These are phyloP conservation scores for Symbiodinium natans DNA, from an alignment of 73 alveolate species.

Conservation along the genomic window DNA sequence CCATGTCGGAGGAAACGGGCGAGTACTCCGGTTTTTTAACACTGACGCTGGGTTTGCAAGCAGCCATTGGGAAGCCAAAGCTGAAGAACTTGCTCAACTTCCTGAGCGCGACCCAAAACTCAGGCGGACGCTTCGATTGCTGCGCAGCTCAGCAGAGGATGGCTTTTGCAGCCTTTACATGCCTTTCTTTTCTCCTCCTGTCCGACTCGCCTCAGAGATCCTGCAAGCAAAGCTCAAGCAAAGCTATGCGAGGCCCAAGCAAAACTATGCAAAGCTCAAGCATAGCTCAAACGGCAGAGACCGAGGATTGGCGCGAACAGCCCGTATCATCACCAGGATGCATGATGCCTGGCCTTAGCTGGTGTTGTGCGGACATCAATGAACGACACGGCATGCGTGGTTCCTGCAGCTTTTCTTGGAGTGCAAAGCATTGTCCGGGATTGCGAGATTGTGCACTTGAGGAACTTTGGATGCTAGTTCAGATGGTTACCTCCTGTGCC, in stretches of 20 bases:
- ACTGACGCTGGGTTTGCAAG: neutral
- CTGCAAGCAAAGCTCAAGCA: too few relatives aligned
- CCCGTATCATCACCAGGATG: conserved; percentile 1
- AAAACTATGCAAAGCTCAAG: neutral
- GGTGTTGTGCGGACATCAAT: too few relatives aligned
- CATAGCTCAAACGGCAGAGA: neutral
- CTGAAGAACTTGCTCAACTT: too few relatives aligned
- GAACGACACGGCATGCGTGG: too few relatives aligned
- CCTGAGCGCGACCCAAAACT: too few relatives aligned
- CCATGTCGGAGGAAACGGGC: neutral
- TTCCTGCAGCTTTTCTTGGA: neutral
- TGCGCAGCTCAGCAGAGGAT: conserved; percentile 1
- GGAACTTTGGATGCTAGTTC: conserved; percentile 7
- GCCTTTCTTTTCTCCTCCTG: too few relatives aligned
- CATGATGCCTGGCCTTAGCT: neutral
- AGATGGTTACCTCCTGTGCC: neutral
- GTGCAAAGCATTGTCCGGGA: too few relatives aligned
- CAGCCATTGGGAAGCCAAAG: too few relatives aligned
- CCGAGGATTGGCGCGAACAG: neutral
- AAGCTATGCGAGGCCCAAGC: neutral
- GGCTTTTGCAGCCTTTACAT: too few relatives aligned
- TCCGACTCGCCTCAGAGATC: too few relatives aligned
- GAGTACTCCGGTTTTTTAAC: neutral
- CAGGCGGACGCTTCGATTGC: neutral
- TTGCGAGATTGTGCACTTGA: too few relatives aligned